These are phyloP conservation scores for Hericium alpestre DNA, from an alignment of 768 basidiomycete genomes.

Conservation along the genomic window DNA sequence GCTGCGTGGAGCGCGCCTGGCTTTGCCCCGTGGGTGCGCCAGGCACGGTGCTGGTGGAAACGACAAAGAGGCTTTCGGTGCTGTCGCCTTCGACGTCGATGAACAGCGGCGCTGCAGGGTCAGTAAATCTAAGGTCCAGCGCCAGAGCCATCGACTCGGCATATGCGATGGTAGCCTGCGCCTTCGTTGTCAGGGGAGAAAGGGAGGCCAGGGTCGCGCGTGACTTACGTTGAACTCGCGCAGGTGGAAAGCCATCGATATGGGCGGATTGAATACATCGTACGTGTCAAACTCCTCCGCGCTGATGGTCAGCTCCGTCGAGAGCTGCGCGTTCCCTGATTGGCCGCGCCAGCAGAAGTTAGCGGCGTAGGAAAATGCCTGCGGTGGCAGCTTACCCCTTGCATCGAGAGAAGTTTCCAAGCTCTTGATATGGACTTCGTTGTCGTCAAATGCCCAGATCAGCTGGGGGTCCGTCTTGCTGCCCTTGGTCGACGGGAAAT, in stretches of 20 bases:
- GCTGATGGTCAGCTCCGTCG: conserved; percentile 68
- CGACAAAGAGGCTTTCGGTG: conserved; percentile 58
- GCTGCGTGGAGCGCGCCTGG: conserved; percentile 1
- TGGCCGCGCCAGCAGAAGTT: too few relatives aligned
- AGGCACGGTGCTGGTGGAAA: conserved; percentile 62
- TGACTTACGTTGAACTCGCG: conserved; percentile 68
- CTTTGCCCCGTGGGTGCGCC: conserved; percentile 14
- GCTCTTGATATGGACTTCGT: conserved; percentile 60
- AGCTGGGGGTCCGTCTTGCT: conserved; percentile 66
- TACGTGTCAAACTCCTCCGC: conserved; percentile 77
- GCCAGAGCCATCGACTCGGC: conserved; percentile 59
- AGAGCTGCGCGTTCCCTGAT: conserved; percentile 49
- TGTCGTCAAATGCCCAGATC: conserved; percentile 66
- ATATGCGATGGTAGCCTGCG: conserved; percentile 68
- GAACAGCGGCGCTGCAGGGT: conserved; percentile 63
- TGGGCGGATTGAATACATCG: conserved; percentile 50
- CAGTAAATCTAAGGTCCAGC: conserved; percentile 67
- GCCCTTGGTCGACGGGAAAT: conserved; percentile 59
- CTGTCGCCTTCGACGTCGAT: conserved; percentile 66
- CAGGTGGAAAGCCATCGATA: conserved; percentile 67
- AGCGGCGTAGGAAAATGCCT: too few relatives aligned
- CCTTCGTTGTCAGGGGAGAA: background rate
- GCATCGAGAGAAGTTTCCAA: conserved; percentile 54
- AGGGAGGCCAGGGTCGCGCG: background rate
- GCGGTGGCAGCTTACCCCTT: conserved; percentile 34